Conservation (phyloP, 148 eudicot species). For the Polygonum aviculare region DNA sequence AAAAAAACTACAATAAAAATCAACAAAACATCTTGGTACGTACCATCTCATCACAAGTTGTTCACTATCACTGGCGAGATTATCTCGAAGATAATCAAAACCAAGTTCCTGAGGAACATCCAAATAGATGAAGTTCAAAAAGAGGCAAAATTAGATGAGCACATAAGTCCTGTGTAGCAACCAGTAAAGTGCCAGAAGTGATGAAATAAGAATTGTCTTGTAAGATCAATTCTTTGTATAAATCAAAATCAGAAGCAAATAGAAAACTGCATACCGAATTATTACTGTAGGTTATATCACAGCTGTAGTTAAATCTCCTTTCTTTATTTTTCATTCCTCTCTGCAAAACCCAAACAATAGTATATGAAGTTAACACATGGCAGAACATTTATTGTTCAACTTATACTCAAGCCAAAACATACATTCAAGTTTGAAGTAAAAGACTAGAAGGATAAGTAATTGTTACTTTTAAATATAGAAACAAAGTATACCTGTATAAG, state of each 20-base stretch:
- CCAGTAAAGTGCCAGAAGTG: not conserved
- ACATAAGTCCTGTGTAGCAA: not conserved
- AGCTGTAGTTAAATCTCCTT: slow-evolving; percentile 67
- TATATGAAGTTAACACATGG: not conserved
- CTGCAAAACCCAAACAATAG: slow-evolving; percentile 26
- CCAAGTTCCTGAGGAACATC: slow-evolving; percentile 74
- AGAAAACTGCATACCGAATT: slow-evolving; percentile 59
- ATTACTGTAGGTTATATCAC: slow-evolving; percentile 94
- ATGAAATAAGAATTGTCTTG: not conserved
- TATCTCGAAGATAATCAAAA: slow-evolving; percentile 97
- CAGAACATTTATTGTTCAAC: not conserved
- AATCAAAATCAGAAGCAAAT: not conserved
- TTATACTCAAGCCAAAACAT: not conserved
- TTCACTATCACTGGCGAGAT: slow-evolving; percentile 61
- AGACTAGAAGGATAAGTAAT: not conserved
- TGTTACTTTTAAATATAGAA: slow-evolving; percentile 6
- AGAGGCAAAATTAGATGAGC: not conserved
- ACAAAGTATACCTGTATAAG: slow-evolving; percentile 65
- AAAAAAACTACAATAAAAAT: not conserved
- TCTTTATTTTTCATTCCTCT: slow-evolving; percentile 70
- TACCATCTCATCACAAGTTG: slow-evolving; percentile 98
- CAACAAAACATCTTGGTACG: not conserved
- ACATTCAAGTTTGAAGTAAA: not conserved
- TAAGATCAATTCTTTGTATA: not conserved
- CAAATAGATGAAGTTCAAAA: slow-evolving; percentile 6